Base-by-base conservation (phyloP, 2,329 filamentous ascomycete species). In the Phaeosphaeriaceae sp. region DNA sequence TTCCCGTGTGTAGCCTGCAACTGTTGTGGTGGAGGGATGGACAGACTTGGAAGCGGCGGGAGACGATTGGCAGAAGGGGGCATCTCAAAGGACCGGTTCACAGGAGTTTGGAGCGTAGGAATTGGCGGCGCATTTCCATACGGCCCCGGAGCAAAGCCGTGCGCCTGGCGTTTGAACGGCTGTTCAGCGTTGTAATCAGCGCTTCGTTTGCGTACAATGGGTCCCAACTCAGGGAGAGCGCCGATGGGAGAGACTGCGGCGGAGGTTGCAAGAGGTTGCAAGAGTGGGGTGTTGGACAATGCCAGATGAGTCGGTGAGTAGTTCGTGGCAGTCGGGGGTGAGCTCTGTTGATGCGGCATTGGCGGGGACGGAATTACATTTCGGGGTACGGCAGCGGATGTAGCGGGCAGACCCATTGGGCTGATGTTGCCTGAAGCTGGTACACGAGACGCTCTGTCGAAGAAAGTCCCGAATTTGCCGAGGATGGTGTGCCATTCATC, bases 401-500 rank as follows among this genome's bases (percentile, higher is more conserved):
- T 72, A 17, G 72, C 69, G 42, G 74, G 69, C 19, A 67, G 68
- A 27, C 69, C 71, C 51, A 68, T 56, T 47, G 78, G 75, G 51
- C 74, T 77, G 45, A 73, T 71, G 41, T 71, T 62, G 72, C 71
- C 74, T 59, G 82, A 72, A 41, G 80, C 67, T 7, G 81, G 77
- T 46, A 81, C 71, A 53, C 79, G 78, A 17, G 84, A 85, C 27
- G 91, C 91, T 57, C 86, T 85, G 66, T 93, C 88, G 79, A 92
- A 93, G 79, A 93, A 97, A 52, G 89, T 88, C 64, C 89, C 89
- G 74, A 97, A 97, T 65, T 89, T 90, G 52, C 90, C 86, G 54
- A 98, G 83, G 76, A 93, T 93, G 61, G 84, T 82, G 70, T 97
- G 89, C 95, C 95, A 98, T 53, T 88, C 85, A 49, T 88, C 85